Conservation (phyloP, 768 basidiomycete species). For the Tremella yokohamensis region DNA sequence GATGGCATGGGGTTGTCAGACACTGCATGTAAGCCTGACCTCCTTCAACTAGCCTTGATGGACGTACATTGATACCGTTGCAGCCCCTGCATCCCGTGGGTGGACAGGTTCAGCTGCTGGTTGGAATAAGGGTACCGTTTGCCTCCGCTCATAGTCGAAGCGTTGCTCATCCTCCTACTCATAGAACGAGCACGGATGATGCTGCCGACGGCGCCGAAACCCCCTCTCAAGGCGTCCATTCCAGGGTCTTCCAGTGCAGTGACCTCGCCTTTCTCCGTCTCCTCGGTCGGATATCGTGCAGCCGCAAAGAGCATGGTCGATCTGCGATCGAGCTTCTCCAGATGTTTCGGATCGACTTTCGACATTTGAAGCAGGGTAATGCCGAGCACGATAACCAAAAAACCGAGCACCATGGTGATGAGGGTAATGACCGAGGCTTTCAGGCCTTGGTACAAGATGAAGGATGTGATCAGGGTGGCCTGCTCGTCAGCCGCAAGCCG, state of each 20-base stretch:
- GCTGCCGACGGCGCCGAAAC: conserved; percentile 85
- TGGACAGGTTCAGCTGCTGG: conserved; percentile 46
- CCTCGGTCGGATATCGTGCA: conserved; percentile 67
- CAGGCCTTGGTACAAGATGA: conserved; percentile 88
- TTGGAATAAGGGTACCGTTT: conserved; percentile 30
- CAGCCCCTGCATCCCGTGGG: conserved; percentile 56
- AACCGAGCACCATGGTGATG: conserved; percentile 83
- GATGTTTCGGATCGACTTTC: conserved; percentile 71
- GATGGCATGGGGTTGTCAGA: conserved; percentile 80
- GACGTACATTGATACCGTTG: conserved; percentile 65
- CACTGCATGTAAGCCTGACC: conserved; percentile 47
- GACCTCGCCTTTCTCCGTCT: conserved; percentile 66
- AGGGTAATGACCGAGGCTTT: conserved; percentile 71
- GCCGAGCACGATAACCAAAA: conserved; percentile 67
- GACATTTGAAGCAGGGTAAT: conserved; percentile 84
- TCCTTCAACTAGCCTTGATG: not conserved
- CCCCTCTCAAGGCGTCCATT: conserved; percentile 84
- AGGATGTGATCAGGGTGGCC: conserved; percentile 52
- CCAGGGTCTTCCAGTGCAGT: conserved; percentile 80
- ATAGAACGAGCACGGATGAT: conserved; percentile 60
- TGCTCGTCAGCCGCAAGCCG: too few species aligned
- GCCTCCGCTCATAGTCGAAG: conserved; percentile 27
- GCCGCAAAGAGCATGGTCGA: conserved; percentile 88
- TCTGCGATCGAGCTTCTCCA: conserved; percentile 71
- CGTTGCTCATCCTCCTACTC: conserved; percentile 33